These are phyloP conservation scores for Pachyrhizus erosus DNA, from an alignment of 306 rosid genomes.

Conservation along the genomic window DNA sequence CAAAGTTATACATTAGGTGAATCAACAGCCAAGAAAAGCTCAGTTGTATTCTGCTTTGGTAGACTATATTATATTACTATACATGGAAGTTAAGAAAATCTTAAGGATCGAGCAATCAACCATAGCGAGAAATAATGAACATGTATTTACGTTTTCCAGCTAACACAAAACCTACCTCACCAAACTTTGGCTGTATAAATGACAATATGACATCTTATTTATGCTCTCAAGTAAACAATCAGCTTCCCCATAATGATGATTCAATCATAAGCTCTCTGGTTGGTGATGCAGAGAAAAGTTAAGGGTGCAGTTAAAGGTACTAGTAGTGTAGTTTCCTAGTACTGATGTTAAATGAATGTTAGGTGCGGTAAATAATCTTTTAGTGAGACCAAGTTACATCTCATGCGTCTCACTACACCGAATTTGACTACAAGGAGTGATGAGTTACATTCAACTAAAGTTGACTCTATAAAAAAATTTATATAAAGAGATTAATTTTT, in stretches of 20 bases:
- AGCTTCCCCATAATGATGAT: constrained; percentile 29
- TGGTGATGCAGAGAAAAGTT: constrained; percentile 5
- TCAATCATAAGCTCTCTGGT: constrained; percentile 22
- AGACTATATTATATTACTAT: neutral
- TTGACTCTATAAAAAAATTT: too few relatives aligned
- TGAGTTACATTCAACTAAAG: too few relatives aligned
- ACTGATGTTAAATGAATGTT: neutral
- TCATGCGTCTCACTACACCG: neutral
- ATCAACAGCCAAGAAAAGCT: neutral
- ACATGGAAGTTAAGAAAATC: neutral
- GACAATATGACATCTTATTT: neutral
- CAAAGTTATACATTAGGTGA: neutral
- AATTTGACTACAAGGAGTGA: neutral
- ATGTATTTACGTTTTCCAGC: constrained; percentile 2
- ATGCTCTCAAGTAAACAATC: constrained; percentile 12
- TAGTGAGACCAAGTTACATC: neutral
- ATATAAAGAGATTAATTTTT: too few relatives aligned
- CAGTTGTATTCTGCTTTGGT: neutral
- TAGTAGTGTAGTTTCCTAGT: neutral
- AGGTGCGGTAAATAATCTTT: neutral
- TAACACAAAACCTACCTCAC: neutral
- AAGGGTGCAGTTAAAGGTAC: constrained; percentile 16
- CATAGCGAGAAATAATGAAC: neutral
- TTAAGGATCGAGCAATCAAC: neutral
- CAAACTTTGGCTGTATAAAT: neutral